Evolutionary conservation across 805 yeast genomes (phyloP).

Genomic region (Metschnikowia drakensbergensis): DNA sequence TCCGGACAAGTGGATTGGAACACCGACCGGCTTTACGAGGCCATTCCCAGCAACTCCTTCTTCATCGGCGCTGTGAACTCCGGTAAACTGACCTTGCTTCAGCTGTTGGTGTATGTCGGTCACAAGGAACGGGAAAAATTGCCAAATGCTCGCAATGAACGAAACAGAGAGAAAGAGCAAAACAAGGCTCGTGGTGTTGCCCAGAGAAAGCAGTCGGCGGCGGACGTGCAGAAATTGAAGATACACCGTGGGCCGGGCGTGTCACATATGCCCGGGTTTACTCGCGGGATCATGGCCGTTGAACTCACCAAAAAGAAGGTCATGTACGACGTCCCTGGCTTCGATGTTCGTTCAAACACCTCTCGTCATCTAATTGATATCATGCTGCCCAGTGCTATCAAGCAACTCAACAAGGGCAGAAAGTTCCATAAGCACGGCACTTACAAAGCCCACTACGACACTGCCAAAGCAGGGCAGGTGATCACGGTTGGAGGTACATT

Average conservation of each 20-base stretch:
- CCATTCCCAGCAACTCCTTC: conserved; percentile 41
- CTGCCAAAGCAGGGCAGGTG: conserved; percentile 43
- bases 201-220: neutral
- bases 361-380: conserved; percentile 28
- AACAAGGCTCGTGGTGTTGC: neutral
- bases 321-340: conserved; percentile 49
- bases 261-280: conserved; percentile 65
- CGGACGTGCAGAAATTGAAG: conserved; percentile 17
- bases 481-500: conserved; percentile 60
- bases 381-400: conserved; percentile 22
- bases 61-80: conserved; percentile 65
- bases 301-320: conserved; percentile 27
- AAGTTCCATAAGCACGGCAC: conserved; percentile 28
- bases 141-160: conserved; percentile 14
- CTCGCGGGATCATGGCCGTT: conserved; percentile 46
- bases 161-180: conserved; percentile 8
- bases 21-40: conserved; percentile 32
- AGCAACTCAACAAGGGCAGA: conserved; percentile 27
- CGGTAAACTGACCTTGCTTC: conserved; percentile 65
- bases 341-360: conserved; percentile 16
- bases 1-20: conserved; percentile 57
- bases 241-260: conserved; percentile 42
- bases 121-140: conserved; percentile 7
- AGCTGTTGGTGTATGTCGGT: conserved; percentile 35
- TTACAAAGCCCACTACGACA: conserved; percentile 28